A percentile compares a stretch with the other conserved stretches of the same genome.
These are phyloP conservation scores for Calamus simplicifolius DNA, from an alignment of 176 grass and related monocot genomes.

Conservation along the genomic window DNA sequence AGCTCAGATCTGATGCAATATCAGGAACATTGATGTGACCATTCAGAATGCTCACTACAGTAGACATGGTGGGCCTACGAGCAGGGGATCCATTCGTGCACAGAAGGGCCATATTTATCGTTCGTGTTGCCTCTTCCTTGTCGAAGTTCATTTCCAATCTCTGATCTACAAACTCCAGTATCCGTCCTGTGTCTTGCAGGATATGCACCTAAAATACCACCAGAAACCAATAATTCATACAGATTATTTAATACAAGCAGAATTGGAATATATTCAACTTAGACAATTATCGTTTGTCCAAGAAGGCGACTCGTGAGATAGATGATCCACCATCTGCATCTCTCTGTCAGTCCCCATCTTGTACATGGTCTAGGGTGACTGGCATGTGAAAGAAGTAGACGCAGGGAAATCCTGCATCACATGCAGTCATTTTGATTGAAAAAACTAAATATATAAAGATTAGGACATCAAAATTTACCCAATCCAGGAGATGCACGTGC, in stretches of 20 bases:
- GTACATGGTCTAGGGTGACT: too few relatives aligned
- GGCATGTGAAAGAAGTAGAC: too few relatives aligned
- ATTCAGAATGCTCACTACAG: neutral
- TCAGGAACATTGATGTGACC: neutral
- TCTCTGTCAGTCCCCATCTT: too few relatives aligned
- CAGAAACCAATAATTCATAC: neutral
- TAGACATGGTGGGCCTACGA: neutral
- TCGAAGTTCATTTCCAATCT: neutral
- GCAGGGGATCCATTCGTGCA: neutral
- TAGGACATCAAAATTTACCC: neutral
- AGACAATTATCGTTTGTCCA: too few relatives aligned
- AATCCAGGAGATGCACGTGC: neutral
- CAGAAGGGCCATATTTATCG: constrained; percentile 1
- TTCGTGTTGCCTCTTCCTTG: neutral
- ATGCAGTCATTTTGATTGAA: too few relatives aligned
- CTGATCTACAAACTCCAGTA: neutral
- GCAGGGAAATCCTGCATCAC: too few relatives aligned
- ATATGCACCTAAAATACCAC: neutral
- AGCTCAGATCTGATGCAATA: neutral
- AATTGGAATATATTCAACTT: neutral
- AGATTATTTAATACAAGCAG: too few relatives aligned
- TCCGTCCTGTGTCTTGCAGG: neutral
- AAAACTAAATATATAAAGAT: neutral
- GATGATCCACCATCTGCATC: too few relatives aligned
- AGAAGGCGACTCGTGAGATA: too few relatives aligned